Base-by-base conservation (phyloP, 805 yeast species). In the Starmerella bacillaris region DNA sequence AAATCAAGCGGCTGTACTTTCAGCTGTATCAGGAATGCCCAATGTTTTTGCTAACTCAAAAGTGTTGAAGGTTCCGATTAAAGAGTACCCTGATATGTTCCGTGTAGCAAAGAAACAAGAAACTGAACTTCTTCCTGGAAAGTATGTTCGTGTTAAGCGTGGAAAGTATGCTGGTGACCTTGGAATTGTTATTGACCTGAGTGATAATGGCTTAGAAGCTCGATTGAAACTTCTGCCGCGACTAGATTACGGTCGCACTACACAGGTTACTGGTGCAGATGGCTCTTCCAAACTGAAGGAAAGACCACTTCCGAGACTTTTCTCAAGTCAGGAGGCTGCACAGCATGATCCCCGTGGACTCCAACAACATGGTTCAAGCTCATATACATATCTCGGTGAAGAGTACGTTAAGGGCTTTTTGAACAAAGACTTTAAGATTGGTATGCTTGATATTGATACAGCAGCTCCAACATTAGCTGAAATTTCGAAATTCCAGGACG, bases 171-270 rank as follows among this genome's bases (percentile, higher is more conserved):
- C 78, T 50, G 86, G 86, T 34, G 98, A 89, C 55, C 64, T 89
- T 44, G 98, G 94, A 17, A 69, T 82, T 32, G 93, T 89, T 34
- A 94, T 83, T 48, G 83, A 84, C 52, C 67, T 89, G 43, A 78
- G 92, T 40, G 96, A 89, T 51, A 86, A 80, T 52, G 96, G 94
- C 35, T 67, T 89, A 47, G 96, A 86, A 54, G 96, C 82, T n/a
- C 69, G 92, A 49, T 72, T 92, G 47, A 80, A 80, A 51, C 63
- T 89, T 44, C 92, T 89, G 22, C 98, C 98, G 24, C 72, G 98
- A 50, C 59, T 89, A 40, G 95, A 86, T 54, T 86, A 89, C 56
- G 94, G 93, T 38, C 71, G 74, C 45, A 41, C 54, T 5, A 45
- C 49, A 3, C 46, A 44, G 17, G 36, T 46, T 17, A 33, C 42